Evolutionary conservation across 768 basidiomycete genomes (phyloP).

Genomic region (Sarcodon sp.): DNA sequence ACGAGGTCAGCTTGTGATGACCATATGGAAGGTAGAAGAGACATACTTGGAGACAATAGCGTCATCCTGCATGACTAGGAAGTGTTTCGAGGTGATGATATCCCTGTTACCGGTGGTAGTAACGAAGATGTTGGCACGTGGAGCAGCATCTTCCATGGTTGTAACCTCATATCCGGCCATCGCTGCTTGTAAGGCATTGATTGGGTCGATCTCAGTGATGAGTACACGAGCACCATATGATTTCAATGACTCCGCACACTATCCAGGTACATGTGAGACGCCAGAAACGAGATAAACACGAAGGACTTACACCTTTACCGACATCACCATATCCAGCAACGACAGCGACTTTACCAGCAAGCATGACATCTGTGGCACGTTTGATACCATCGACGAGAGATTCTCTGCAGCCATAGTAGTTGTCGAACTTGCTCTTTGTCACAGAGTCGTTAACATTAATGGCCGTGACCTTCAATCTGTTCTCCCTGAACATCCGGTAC

Average conservation of each 20-base stretch:
- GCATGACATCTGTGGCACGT: conserved; percentile 99
- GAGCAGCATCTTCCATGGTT: conserved; percentile 96
- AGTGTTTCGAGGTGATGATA: conserved; percentile 90
- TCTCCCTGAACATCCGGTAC: conserved; percentile 95
- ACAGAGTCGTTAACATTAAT: conserved; percentile 99
- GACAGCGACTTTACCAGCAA: conserved; percentile 98
- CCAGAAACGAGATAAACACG: background rate
- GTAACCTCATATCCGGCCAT: conserved; percentile 99
- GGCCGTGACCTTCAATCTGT: conserved; percentile 91
- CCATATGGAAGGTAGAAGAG: background rate
- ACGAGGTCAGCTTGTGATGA: conserved; percentile 2
- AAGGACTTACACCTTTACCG: conserved; percentile 83
- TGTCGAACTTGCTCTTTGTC: conserved; percentile 99
- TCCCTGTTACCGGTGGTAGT: conserved; percentile 99
- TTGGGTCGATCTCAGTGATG: conserved; percentile 97
- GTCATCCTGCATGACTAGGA: conserved; percentile 91
- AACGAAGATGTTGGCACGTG: conserved; percentile 83
- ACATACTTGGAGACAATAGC: conserved; percentile 95
- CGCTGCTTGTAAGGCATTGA: conserved; percentile 98
- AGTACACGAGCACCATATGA: conserved; percentile 97
- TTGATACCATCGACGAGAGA: conserved; percentile 99
- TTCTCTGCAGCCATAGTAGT: conserved; percentile 98
- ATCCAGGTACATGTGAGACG: background rate
- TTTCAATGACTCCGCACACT: conserved; percentile 95
- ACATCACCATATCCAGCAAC: conserved; percentile 99